Evolutionary conservation across 2,329 filamentous ascomycete genomes (phyloP).

Genomic region (Nemania bipapillata): DNA sequence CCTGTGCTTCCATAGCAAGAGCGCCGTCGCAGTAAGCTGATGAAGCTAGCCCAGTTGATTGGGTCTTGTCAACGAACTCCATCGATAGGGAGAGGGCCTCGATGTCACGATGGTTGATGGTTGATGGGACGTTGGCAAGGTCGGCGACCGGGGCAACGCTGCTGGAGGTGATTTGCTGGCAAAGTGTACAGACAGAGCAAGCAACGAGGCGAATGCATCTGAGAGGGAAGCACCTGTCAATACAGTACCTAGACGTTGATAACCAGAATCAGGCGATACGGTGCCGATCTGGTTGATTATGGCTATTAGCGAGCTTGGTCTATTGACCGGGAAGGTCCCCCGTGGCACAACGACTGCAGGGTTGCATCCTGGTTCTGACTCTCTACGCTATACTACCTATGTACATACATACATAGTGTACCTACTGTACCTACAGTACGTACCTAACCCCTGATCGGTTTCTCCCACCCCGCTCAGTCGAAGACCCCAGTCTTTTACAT

Average conservation of each 20-base stretch:
- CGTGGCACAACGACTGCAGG: conserved; percentile 35
- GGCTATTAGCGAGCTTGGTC: conserved; percentile 35
- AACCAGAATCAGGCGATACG: conserved; percentile 31
- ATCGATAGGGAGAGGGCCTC: conserved; percentile 22
- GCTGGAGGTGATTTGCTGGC: conserved; percentile 32
- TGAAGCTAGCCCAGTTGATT: conserved; percentile 30
- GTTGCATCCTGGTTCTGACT: conserved; percentile 23
- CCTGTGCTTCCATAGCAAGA: conserved; percentile 41
- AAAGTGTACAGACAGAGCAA: conserved; percentile 4
- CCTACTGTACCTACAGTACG: too few relatives aligned
- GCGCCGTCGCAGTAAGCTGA: conserved; percentile 25
- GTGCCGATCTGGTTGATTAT: conserved; percentile 33
- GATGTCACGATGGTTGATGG: conserved; percentile 30
- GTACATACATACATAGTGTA: too few relatives aligned
- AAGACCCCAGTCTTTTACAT: neutral
- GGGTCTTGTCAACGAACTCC: conserved; percentile 27
- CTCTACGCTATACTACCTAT: too few relatives aligned
- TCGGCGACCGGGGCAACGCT: conserved; percentile 32
- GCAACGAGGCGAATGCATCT: conserved; percentile 35
- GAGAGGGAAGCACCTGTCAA: conserved; percentile 29
- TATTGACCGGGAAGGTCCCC: conserved; percentile 41
- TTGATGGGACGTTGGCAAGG: conserved; percentile 29
- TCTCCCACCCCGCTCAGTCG: neutral
- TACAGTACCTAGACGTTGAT: conserved; percentile 16
- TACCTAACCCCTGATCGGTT: conserved; percentile 28